Conservation (phyloP, 139 green algal species). For the Tetradesmus lagerheimii region DNA sequence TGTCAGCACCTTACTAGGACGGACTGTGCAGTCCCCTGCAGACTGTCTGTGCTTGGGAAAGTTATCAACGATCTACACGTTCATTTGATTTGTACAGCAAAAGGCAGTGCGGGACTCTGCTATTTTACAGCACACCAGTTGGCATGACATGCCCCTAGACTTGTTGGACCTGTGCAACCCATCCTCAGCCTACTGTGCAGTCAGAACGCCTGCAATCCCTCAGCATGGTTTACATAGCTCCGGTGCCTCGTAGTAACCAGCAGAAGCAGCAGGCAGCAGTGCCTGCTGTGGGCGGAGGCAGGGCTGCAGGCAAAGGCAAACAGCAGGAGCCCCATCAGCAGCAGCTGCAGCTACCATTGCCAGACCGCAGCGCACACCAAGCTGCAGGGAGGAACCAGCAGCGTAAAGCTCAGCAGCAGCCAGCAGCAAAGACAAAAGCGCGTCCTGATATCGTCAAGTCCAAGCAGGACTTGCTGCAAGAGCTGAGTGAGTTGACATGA, state of each 20-base stretch:
- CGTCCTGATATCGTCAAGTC: neutral
- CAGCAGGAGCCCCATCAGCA: neutral
- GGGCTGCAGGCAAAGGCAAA: neutral
- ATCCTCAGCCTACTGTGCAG: neutral
- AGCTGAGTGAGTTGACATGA: slow-evolving; percentile 22
- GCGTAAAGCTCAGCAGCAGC: slow-evolving; percentile 5
- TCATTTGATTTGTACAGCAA: neutral
- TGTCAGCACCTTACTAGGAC: neutral
- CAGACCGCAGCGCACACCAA: neutral
- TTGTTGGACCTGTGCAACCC: neutral
- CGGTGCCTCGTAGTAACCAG: neutral
- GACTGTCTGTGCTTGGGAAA: neutral
- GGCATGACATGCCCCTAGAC: neutral
- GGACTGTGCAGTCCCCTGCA: neutral
- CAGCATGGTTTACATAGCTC: slow-evolving; percentile 36
- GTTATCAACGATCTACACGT: neutral
- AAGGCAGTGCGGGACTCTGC: neutral
- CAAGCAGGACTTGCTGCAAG: slow-evolving; percentile 7
- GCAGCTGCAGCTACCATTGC: neutral
- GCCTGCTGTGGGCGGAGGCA: slow-evolving; percentile 7
- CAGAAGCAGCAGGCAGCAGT: slow-evolving; percentile 2
- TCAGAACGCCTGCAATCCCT: neutral
- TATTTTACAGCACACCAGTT: neutral
- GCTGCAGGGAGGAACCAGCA: neutral
- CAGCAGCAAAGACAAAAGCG: neutral